Evolutionary conservation across 1,284 basidiomycete species (phyloP).

Genomic region (Cutaneotrichosporon sp.): DNA sequence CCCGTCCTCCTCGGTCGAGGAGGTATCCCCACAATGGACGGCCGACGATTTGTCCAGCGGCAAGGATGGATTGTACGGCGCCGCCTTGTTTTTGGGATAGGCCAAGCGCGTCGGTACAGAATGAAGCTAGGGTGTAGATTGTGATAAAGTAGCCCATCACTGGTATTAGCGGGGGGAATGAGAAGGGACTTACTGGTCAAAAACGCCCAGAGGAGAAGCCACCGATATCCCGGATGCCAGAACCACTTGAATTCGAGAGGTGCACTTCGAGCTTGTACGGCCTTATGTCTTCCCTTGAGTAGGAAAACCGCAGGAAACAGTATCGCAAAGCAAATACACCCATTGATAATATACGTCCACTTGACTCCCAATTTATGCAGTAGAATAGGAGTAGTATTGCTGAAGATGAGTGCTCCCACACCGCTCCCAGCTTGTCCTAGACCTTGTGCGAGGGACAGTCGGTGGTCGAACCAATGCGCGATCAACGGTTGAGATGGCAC

Average conservation of each 20-base stretch:
- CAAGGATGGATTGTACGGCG: constrained; percentile 53
- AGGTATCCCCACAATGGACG: constrained; percentile 52
- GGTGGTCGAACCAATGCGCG: constrained; percentile 51
- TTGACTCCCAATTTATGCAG: constrained; percentile 45
- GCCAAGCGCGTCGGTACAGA: constrained; percentile 51
- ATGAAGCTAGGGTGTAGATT: constrained; percentile 55
- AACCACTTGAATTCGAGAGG: constrained; percentile 21
- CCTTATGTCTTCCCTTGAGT: constrained; percentile 44
- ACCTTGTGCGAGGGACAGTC: constrained; percentile 46
- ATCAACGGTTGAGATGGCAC: constrained; percentile 48
- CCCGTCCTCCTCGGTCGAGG: constrained; percentile 51
- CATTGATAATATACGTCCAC: constrained; percentile 51
- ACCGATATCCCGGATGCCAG: constrained; percentile 24
- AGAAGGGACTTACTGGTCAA: constrained; percentile 21
- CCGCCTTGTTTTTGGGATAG: constrained; percentile 53
- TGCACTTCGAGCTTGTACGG: constrained; percentile 27
- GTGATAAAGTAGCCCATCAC: constrained; percentile 55
- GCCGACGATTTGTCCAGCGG: constrained; percentile 55
- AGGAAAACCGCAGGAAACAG: constrained; percentile 47
- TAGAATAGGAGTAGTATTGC: constrained; percentile 45
- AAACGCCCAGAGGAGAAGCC: constrained; percentile 21
- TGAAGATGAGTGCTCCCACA: constrained; percentile 47
- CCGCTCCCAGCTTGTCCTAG: constrained; percentile 46
- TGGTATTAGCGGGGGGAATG: constrained; percentile 17
- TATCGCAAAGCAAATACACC: constrained; percentile 46